phyloP scores from a whole-genome alignment of 1,139 yeast genomes.

The Nakaseomyces nivariensis region DNA sequence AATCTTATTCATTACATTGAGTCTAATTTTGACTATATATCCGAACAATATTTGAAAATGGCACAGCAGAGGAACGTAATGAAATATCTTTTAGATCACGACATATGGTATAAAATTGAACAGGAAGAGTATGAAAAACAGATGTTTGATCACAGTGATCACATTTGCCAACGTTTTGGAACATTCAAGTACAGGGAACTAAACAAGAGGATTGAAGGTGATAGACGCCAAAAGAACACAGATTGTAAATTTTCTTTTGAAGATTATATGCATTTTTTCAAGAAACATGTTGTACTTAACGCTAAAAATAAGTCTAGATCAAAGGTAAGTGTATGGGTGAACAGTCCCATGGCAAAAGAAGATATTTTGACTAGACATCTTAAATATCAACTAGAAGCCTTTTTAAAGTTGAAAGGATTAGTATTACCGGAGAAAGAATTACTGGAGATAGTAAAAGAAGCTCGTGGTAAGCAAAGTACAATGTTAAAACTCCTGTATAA shows the following conservation, averaged over 20 bases:
- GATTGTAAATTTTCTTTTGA: slow-evolving; percentile 21
- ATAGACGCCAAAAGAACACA: not conserved
- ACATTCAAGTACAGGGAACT: slow-evolving; percentile 1
- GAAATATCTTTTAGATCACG: not conserved
- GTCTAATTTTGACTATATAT: slow-evolving; percentile 22
- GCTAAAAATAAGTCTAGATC: slow-evolving; percentile 31
- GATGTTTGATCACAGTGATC: not conserved
- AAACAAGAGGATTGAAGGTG: not conserved
- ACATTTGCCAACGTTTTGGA: not conserved
- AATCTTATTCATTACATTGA: slow-evolving; percentile 31
- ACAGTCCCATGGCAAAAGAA: slow-evolving; percentile 29
- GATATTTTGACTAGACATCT: slow-evolving; percentile 30
- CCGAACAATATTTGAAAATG: slow-evolving; percentile 41
- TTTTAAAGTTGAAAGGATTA: slow-evolving; percentile 37
- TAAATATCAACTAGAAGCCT: slow-evolving; percentile 34
- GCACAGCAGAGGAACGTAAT: slow-evolving; percentile 35
- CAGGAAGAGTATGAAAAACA: slow-evolving; percentile 31
- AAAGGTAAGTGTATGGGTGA: slow-evolving; percentile 34
- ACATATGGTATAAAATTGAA: slow-evolving; percentile 2
- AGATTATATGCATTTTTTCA: slow-evolving; percentile 32
- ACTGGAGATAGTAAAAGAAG: slow-evolving; percentile 29
- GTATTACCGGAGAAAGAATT: slow-evolving; percentile 34
- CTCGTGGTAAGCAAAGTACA: slow-evolving; percentile 31
- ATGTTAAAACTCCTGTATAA: slow-evolving; percentile 34
- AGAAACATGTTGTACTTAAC: slow-evolving; percentile 31